These are phyloP conservation scores for Sclerotinia nivalis DNA, from an alignment of 2,329 filamentous ascomycete species.

Conservation along the genomic window DNA sequence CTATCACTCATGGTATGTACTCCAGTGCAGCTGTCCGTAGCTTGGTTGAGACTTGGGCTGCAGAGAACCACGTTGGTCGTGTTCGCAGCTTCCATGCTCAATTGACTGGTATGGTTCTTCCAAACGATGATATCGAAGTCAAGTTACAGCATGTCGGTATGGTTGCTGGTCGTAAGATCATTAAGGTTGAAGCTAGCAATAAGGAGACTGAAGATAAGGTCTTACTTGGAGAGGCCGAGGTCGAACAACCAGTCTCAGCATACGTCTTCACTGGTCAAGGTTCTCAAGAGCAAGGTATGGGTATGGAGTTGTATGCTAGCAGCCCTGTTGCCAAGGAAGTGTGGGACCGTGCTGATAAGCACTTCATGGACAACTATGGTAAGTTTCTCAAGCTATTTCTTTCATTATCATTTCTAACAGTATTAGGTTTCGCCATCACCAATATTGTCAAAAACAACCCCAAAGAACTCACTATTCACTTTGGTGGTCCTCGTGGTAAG, in stretches of 20 bases:
- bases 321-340: constrained; percentile 94
- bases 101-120: constrained; percentile 97
- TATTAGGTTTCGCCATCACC: constrained; percentile 84
- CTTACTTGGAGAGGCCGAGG: constrained; percentile 89
- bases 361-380: constrained; percentile 99
- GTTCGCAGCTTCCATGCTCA: constrained; percentile 97
- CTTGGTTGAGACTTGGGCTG: constrained; percentile 97
- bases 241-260: constrained; percentile 93
- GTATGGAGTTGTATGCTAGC: constrained; percentile 96
- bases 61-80: constrained; percentile 96
- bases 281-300: constrained; percentile 99
- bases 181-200: constrained; percentile 97
- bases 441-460: constrained; percentile 99
- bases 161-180: constrained; percentile 97
- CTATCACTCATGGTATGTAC: constrained; percentile 99
- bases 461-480: constrained; percentile 97
- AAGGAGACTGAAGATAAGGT: constrained; percentile 97
- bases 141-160: constrained; percentile 96
- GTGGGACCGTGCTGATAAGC: constrained; percentile 96
- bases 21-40: constrained; percentile 94
- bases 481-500: constrained; percentile 94
- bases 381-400: constrained; percentile 43
- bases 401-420: constrained; percentile 34
- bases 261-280: constrained; percentile 99
- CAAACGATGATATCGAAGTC: constrained; percentile 92